Evolutionary conservation across 2,329 filamentous ascomycete genomes (phyloP).

Genomic region (Talaromyces sp.): DNA sequence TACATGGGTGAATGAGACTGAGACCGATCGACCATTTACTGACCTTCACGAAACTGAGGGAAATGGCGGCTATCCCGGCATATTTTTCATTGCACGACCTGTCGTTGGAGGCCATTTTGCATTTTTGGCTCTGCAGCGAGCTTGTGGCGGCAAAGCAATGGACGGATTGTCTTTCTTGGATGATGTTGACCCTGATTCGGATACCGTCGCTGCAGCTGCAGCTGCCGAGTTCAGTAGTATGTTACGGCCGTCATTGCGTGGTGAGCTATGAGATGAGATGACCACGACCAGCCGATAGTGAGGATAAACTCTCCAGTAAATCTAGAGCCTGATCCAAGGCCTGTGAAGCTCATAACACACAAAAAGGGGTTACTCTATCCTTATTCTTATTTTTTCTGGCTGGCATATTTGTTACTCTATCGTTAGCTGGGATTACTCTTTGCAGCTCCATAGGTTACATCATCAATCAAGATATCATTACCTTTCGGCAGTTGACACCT

Average conservation of each 20-base stretch:
- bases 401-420: background rate
- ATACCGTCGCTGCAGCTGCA: slow-evolving; percentile 23
- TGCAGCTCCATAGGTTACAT: background rate
- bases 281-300: background rate
- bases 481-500: background rate
- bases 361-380: background rate
- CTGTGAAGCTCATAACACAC: background rate
- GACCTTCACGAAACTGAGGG: slow-evolving; percentile 80
- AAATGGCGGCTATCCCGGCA: slow-evolving; percentile 66
- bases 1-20: slow-evolving; percentile 77
- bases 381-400: background rate
- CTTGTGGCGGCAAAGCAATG: slow-evolving; percentile 65
- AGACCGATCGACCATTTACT: slow-evolving; percentile 69
- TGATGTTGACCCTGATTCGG: slow-evolving; percentile 23
- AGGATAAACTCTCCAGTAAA: background rate
- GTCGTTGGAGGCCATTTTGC: slow-evolving; percentile 84
- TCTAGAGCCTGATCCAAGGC: background rate
- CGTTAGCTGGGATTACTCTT: background rate
- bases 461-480: background rate
- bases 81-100: slow-evolving; percentile 73
- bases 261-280: slow-evolving; percentile 10
- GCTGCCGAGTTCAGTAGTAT: slow-evolving; percentile 18
- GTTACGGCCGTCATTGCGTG: slow-evolving; percentile 8
- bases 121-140: slow-evolving; percentile 73
- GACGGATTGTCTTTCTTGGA: slow-evolving; percentile 51